phyloP scores from a whole-genome alignment of 1,284 basidiomycete species.

The Cutaneotrichosporon mucoides region DNA sequence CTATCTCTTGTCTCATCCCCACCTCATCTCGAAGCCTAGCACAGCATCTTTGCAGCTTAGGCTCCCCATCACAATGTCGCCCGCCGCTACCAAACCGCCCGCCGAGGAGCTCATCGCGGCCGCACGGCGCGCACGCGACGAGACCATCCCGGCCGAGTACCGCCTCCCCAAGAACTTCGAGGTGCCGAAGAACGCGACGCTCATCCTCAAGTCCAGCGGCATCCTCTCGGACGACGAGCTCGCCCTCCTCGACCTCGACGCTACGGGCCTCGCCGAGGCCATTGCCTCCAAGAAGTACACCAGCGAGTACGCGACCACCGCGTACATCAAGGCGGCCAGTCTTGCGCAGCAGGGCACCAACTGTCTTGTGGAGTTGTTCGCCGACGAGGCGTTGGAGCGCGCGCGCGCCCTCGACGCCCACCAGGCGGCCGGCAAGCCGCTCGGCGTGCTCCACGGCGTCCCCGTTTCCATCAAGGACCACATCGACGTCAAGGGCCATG shows the following conservation, averaged over 20 bases:
- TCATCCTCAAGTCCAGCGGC: constrained; percentile 9
- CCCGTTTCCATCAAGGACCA: constrained; percentile 59
- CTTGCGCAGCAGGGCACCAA: constrained; percentile 51
- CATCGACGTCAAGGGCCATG: constrained; percentile 46
- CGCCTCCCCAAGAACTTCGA: constrained; percentile 12
- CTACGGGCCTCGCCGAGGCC: constrained; percentile 34
- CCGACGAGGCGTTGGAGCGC: constrained; percentile 57
- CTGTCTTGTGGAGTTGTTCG: constrained; percentile 65
- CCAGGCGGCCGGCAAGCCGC: constrained; percentile 53
- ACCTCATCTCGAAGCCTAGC: too few relatives aligned
- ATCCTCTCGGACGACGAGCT: constrained; percentile 23
- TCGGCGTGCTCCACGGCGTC: constrained; percentile 60
- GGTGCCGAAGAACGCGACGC: constrained; percentile 9
- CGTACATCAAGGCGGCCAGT: constrained; percentile 27
- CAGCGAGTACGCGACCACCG: constrained; percentile 25
- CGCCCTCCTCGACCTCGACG: constrained; percentile 39
- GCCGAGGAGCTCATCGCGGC: constrained; percentile 4
- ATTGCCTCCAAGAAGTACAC: constrained; percentile 26
- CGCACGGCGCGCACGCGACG: constrained; percentile 10
- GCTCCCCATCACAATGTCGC: background rate
- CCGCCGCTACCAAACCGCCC: background rate
- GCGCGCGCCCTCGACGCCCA: constrained; percentile 60
- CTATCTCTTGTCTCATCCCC: too few relatives aligned
- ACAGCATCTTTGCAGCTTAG: too few relatives aligned
- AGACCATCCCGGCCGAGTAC: constrained; percentile 14